Evolutionary conservation across 129 eudicot species (phyloP).

Genomic region (Helianthus tuberosus): DNA sequence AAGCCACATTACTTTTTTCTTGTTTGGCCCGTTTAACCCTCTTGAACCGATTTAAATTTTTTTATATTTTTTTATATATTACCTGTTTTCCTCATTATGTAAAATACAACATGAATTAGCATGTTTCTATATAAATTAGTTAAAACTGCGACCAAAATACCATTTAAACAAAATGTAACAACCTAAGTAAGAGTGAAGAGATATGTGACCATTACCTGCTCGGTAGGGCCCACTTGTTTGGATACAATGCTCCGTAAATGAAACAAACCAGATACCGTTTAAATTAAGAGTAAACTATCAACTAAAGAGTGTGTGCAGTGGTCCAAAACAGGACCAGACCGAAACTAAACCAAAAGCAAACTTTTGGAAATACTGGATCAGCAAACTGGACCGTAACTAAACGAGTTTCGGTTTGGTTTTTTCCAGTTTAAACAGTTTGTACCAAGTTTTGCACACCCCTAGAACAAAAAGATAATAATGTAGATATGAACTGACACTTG

Average conservation of each 20-base stretch:
- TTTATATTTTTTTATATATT: no score
- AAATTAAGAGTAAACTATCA: neutral
- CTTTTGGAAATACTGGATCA: neutral
- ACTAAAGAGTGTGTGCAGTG: neutral
- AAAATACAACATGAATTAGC: neutral
- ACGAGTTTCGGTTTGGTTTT: no score
- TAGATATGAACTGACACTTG: constrained; percentile 59
- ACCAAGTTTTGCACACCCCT: neutral
- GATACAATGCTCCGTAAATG: constrained; percentile 84
- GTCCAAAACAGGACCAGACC: neutral
- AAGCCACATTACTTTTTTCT: no score
- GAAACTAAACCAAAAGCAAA: neutral
- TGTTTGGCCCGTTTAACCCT: neutral
- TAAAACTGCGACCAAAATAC: neutral
- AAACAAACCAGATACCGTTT: constrained; percentile 1
- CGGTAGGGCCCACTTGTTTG: constrained; percentile 80
- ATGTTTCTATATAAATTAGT: neutral
- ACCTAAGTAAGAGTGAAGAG: neutral
- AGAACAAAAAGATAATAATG: neutral
- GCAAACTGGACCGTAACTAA: neutral
- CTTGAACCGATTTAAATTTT: neutral
- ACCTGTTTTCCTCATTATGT: neutral
- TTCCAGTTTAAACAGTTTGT: neutral
- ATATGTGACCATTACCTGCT: constrained; percentile 17
- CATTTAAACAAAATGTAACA: no score